Base-by-base conservation (phyloP, 495 filamentous ascomycete genomes). In the Hyphodiscus hymeniophilus region DNA sequence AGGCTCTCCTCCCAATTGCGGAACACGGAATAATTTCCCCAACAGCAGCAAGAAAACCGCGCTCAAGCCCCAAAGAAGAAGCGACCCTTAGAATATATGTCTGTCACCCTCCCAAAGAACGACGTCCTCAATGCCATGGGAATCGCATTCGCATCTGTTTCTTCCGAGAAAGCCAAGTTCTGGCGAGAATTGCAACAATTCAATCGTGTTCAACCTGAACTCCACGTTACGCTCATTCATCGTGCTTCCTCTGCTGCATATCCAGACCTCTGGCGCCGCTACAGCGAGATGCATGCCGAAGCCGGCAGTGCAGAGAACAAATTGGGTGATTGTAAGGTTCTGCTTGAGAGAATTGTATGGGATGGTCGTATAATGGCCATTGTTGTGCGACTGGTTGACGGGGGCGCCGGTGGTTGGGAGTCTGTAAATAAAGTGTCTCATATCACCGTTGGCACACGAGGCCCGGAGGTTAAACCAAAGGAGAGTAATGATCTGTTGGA, bases 181-280 rank as follows among this genome's bases (percentile, higher is more conserved):
- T 97, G 82, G 73, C 72, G 78, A 51, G 76, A 85, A 36, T 82
- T 98, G 21, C 71, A 86, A 54, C 71, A 80, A 33, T 67, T 71
- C 1, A 74, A 81, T 20, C 85, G 92, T 42, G 63, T 97, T 16
- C 92, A 98, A 62, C 56, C 76, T 26, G 65, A 76, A n/a, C 97
- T 96, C 67, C 92, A 98, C 63, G 84, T 97, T 46, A 98, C 92
- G 0, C 76, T 98, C 12, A 87, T 95, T 60, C 92, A 98, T 63
- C 82, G 80, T 39, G 79, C 81, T 8, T 64, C 65, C 2, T 63
- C 81, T 18, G 67, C 69, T 36, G 61, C 79, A 33, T 60, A 78
- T 50, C 71, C 79, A 0, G 76, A 80, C 1, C 64, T 88, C 13
- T 98, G 92, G 92, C 62, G 80, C 32, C 66, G 66, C 5, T 88